Conservation (phyloP, 1,284 basidiomycete genomes). For the Ceratobasidium papillatum region DNA sequence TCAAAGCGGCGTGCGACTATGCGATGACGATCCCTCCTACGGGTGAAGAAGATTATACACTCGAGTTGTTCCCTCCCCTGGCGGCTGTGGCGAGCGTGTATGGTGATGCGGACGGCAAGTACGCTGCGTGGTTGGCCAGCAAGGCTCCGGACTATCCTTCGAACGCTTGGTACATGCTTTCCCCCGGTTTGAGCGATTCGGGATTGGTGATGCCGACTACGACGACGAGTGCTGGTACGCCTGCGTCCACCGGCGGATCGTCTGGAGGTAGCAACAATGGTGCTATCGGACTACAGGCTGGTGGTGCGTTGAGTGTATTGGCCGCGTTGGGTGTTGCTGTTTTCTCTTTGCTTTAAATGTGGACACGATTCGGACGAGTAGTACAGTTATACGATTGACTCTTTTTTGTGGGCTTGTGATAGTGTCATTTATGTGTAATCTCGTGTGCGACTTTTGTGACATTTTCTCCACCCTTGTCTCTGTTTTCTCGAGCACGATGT, state of each 20-base stretch:
- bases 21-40: conserved; percentile 58
- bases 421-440: background rate
- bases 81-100: conserved; percentile 42
- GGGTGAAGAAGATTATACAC: conserved; percentile 29
- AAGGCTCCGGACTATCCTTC: conserved; percentile 9
- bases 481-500: background rate
- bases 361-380: background rate
- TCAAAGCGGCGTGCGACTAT: conserved; percentile 66
- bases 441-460: background rate
- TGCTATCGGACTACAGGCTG: background rate
- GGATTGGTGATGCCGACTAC: conserved; percentile 18
- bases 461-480: background rate
- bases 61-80: conserved; percentile 36
- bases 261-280: background rate
- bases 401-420: background rate
- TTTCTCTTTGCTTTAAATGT: background rate
- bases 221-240: background rate
- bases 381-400: background rate
- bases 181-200: conserved; percentile 23
- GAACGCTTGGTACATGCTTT: conserved; percentile 22
- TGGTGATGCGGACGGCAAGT: conserved; percentile 44
- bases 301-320: background rate
- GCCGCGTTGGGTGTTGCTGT: background rate
- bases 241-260: background rate
- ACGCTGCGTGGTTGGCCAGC: conserved; percentile 38